A percentile compares a stretch with the other conserved stretches of the same genome.
phyloP scores from a whole-genome alignment of 2,329 filamentous ascomycete species.

The Colletotrichum kahawae region DNA sequence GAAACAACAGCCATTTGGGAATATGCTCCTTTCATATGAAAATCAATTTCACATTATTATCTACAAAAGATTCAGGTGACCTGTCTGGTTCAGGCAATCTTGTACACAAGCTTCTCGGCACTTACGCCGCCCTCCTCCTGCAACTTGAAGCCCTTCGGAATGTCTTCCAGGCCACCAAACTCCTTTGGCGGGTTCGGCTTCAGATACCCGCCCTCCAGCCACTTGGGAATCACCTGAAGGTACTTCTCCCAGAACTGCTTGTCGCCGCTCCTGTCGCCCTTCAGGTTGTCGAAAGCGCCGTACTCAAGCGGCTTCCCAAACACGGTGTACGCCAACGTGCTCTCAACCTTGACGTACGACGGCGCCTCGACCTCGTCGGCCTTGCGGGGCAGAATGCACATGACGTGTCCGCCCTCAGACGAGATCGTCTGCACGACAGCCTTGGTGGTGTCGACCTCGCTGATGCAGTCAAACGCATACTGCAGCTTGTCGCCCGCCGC shows the following conservation, averaged over 20 bases:
- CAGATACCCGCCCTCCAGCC: not conserved
- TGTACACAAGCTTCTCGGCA: constrained; percentile 16
- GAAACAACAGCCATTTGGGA: not conserved
- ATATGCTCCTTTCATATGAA: too few relatives aligned
- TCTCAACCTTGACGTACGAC: constrained; percentile 15
- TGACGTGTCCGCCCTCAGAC: constrained; percentile 31
- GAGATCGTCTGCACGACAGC: constrained; percentile 30
- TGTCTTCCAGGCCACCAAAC: constrained; percentile 9
- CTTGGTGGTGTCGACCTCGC: constrained; percentile 32
- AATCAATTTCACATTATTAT: not conserved
- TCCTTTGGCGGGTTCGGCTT: constrained; percentile 17
- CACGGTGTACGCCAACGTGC: constrained; percentile 13
- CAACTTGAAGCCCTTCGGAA: constrained; percentile 12
- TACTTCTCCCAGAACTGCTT: constrained; percentile 20
- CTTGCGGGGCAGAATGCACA: constrained; percentile 28
- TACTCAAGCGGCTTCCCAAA: constrained; percentile 1
- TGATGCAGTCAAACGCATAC: constrained; percentile 34
- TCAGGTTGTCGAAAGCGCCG: constrained; percentile 1
- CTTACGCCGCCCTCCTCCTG: constrained; percentile 11
- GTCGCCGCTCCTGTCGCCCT: constrained; percentile 1
- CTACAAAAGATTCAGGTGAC: not conserved
- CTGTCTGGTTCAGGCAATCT: not conserved
- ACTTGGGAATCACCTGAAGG: not conserved
- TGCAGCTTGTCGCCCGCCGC: constrained; percentile 23
- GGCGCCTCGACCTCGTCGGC: constrained; percentile 9